Conservation (phyloP, 2,329 filamentous ascomycete genomes). For the Coniochaeta pulveracea region DNA sequence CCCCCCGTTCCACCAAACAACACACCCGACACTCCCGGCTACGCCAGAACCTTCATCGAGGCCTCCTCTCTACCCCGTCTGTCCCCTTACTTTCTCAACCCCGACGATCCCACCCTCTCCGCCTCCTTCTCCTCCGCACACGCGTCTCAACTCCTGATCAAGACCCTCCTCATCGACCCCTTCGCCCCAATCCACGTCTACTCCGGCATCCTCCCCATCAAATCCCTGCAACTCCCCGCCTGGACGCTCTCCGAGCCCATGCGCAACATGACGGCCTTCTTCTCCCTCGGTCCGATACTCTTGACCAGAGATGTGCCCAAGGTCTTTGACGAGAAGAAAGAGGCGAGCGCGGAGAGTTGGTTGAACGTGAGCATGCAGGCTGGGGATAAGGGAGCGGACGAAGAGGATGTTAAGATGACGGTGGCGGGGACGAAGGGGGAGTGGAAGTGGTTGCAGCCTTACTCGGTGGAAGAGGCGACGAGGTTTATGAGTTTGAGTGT, state of each 20-base stretch:
- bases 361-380: constrained; percentile 2
- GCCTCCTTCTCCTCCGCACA: too few relatives aligned
- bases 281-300: constrained; percentile 23
- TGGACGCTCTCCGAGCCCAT: constrained; percentile 27
- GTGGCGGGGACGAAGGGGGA: constrained; percentile 12
- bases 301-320: constrained; percentile 13
- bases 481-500: constrained; percentile 11
- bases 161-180: constrained; percentile 24
- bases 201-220: constrained; percentile 19
- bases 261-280: constrained; percentile 26
- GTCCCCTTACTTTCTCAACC: constrained; percentile 14
- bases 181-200: constrained; percentile 24
- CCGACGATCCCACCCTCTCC: constrained; percentile 1
- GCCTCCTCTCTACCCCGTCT: background rate
- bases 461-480: constrained; percentile 5
- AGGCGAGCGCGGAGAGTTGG: background rate
- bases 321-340: constrained; percentile 1
- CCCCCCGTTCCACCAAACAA: constrained; percentile 3
- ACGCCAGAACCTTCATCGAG: too few relatives aligned
- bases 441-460: constrained; percentile 24
- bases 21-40: too few relatives aligned
- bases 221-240: constrained; percentile 15
- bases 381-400: too few relatives aligned
- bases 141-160: constrained; percentile 11
- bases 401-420: constrained; percentile 2